Percentiles rank a stretch among this genome's conserved stretches.
Evolutionary conservation across 1,284 basidiomycete genomes (phyloP).

Genomic region (Ustilago lituana): DNA sequence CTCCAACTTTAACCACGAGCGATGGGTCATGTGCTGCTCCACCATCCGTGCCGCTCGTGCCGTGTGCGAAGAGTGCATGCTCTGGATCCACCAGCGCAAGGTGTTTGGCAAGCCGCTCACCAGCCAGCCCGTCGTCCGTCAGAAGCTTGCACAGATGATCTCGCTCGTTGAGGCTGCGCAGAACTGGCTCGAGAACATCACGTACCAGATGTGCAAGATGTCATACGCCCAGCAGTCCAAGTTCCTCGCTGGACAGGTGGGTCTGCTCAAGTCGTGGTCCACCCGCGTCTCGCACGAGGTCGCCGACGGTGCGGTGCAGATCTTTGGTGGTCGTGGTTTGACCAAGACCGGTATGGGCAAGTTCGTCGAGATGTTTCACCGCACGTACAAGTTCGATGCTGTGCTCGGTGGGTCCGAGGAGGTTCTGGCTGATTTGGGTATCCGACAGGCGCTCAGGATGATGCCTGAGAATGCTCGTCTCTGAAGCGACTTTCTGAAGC

Average conservation of each 20-base stretch:
- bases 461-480: slow-evolving; percentile 62
- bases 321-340: slow-evolving; percentile 76
- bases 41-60: slow-evolving; percentile 72
- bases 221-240: slow-evolving; percentile 77
- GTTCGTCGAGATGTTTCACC: slow-evolving; percentile 70
- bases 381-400: slow-evolving; percentile 79
- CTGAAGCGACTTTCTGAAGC: slow-evolving; percentile 2
- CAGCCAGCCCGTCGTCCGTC: slow-evolving; percentile 82
- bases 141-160: slow-evolving; percentile 86
- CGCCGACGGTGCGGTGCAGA: slow-evolving; percentile 81
- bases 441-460: slow-evolving; percentile 69
- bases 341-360: slow-evolving; percentile 75
- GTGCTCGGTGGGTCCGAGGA: slow-evolving; percentile 68
- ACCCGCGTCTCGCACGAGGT: slow-evolving; percentile 68
- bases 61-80: slow-evolving; percentile 60
- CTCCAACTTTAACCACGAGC: slow-evolving; percentile 70
- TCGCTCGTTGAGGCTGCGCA: slow-evolving; percentile 83
- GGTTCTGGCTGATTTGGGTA: slow-evolving; percentile 71
- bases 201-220: slow-evolving; percentile 87
- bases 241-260: slow-evolving; percentile 75
- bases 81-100: slow-evolving; percentile 67
- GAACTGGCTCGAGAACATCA: slow-evolving; percentile 87
- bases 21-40: slow-evolving; percentile 77
- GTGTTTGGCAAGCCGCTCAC: slow-evolving; percentile 73
- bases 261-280: slow-evolving; percentile 74